These are phyloP conservation scores for Boletus vermiculosoides DNA, from an alignment of 768 basidiomycete genomes.

Conservation along the genomic window DNA sequence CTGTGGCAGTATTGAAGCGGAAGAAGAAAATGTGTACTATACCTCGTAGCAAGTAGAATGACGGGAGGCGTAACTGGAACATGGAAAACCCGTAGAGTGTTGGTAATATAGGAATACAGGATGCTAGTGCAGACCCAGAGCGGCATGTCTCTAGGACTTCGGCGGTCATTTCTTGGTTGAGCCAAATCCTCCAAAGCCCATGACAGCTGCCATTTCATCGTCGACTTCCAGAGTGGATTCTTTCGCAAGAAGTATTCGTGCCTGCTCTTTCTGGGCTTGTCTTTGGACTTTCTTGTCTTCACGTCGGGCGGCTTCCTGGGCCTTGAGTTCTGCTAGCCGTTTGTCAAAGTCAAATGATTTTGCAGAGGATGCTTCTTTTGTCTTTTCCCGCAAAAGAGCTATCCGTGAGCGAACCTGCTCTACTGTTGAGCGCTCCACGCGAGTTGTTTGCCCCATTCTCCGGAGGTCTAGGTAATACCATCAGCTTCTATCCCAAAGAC, in stretches of 20 bases:
- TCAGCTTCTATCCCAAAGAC: slow-evolving; percentile 1
- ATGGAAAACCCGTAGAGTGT: slow-evolving; percentile 1
- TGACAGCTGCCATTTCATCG: slow-evolving; percentile 71
- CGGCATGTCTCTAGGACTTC: neutral
- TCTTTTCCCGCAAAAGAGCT: slow-evolving; percentile 81
- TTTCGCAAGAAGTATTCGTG: slow-evolving; percentile 62
- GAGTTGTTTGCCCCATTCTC: slow-evolving; percentile 93
- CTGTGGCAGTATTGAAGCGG: neutral
- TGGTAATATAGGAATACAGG: slow-evolving; percentile 14
- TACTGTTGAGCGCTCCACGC: slow-evolving; percentile 84
- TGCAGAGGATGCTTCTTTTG: slow-evolving; percentile 74
- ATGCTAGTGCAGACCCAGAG: slow-evolving; percentile 13
- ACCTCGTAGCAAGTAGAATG: slow-evolving; percentile 14
- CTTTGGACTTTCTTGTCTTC: slow-evolving; percentile 77
- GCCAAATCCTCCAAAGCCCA: slow-evolving; percentile 93
- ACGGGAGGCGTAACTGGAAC: neutral
- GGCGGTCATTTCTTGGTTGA: slow-evolving; percentile 70
- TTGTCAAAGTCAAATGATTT: slow-evolving; percentile 96
- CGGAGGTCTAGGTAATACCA: slow-evolving; percentile 66
- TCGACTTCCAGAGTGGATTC: slow-evolving; percentile 48
- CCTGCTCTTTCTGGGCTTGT: slow-evolving; percentile 73
- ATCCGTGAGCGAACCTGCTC: slow-evolving; percentile 92
- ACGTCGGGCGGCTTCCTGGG: slow-evolving; percentile 63
- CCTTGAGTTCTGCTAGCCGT: slow-evolving; percentile 79
- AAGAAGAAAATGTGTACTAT: slow-evolving; percentile 16